Base-by-base conservation (phyloP, 306 rosid genomes). In the Prunus armeniaca region DNA sequence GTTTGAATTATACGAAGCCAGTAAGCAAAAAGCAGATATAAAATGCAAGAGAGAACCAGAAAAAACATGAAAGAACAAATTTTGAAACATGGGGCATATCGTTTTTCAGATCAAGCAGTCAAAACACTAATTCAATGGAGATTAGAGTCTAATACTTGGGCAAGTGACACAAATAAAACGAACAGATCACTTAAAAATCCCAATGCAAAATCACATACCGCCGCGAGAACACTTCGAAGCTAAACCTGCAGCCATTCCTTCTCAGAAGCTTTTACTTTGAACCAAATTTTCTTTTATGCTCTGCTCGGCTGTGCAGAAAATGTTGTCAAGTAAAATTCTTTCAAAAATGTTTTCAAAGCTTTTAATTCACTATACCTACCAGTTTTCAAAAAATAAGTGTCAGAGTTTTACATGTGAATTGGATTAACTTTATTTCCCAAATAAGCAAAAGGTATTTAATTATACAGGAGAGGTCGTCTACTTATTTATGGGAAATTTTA, bases 241-340 rank as follows among this genome's bases (percentile, higher is more conserved):
- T 22, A 82, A 64, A 45, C 63, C 80, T 5, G 86, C 78, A 3
- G 86, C 86, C 86, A 82, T 82, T 14, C 18, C 69, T 38, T 13
- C 56, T 56, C 34, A 46, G 41, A 20, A 55, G 14, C 54, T 20
- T 56, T 27, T n/a, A n/a, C 32, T 56, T 57, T 41, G 43, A 57
- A 45, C 67, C 43, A 43, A 57, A 22, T 24, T 49, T 41, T 41
- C 32, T 3, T 41, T 5, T 22, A 67, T 12, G 28, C 54, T 19
- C n/a, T 20, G 32, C 9, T 64, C 17, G 27, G 12, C 47, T 64
- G 68, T 22, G 30, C 7, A 32, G 46, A 64, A 64, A 62, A 28
- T 62, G 66, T 62, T 13, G 66, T 25, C 13, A 62, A n/a, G 27
- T 17, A 50, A 50, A 50, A 3, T 50, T 15, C 15, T 30, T 30